These are phyloP conservation scores for Periconia macrospinosa DNA, from an alignment of 2,329 filamentous ascomycete genomes.

Conservation along the genomic window DNA sequence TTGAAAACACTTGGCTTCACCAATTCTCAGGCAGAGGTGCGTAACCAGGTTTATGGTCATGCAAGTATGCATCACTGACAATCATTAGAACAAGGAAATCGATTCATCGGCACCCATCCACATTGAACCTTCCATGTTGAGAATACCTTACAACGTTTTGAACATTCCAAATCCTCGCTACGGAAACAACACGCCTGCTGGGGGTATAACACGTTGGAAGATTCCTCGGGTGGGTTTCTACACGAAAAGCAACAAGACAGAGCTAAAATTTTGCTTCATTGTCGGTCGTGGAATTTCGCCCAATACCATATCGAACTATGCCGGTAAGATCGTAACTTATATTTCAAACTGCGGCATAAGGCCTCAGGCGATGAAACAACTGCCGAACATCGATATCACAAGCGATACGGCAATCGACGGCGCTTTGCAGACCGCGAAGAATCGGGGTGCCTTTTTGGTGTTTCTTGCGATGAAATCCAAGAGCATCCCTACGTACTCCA, in stretches of 20 bases:
- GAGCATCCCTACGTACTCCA: conserved; percentile 5
- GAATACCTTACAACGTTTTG: conserved; percentile 2
- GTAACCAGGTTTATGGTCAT: too few species aligned
- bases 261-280: too few species aligned
- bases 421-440: conserved; percentile 1
- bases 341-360: background rate
- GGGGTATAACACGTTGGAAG: background rate
- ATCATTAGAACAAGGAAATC: too few species aligned
- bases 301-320: too few species aligned
- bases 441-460: conserved; percentile 3
- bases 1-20: conserved; percentile 14
- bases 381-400: background rate
- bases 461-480: conserved; percentile 7
- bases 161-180: background rate
- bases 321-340: background rate
- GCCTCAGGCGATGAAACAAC: background rate
- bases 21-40: background rate
- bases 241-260: too few species aligned
- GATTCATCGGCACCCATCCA: conserved; percentile 4
- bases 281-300: too few species aligned
- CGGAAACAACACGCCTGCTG: background rate
- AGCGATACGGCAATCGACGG: background rate
- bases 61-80: too few species aligned
- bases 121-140: conserved; percentile 11
- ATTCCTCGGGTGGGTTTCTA: background rate